These are phyloP conservation scores for Amauroascus niger DNA, from an alignment of 2,329 filamentous ascomycete genomes.

Conservation along the genomic window DNA sequence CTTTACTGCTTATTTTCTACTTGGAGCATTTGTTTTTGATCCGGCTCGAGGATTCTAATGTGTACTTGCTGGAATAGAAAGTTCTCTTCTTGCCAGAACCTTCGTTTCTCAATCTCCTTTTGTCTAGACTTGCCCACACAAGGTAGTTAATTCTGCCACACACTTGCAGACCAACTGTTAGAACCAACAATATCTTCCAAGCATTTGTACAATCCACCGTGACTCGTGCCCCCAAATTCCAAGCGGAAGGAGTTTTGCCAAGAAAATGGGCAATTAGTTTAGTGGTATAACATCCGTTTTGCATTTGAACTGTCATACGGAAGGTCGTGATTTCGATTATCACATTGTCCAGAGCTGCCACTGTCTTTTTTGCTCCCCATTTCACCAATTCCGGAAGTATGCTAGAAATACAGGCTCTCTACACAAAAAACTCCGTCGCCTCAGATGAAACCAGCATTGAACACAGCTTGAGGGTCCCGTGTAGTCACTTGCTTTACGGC, in stretches of 20 bases:
- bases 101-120: background rate
- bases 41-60: background rate
- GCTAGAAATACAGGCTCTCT: background rate
- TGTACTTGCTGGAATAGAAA: background rate
- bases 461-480: too few relatives aligned
- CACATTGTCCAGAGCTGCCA: conserved; percentile 10
- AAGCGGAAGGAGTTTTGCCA: background rate
- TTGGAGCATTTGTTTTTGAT: background rate
- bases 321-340: conserved; percentile 18
- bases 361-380: background rate
- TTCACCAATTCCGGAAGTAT: background rate
- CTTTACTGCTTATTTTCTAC: background rate
- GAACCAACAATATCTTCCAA: too few relatives aligned
- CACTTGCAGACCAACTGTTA: too few relatives aligned
- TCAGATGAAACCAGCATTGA: too few relatives aligned
- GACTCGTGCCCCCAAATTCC: background rate
- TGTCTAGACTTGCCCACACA: background rate
- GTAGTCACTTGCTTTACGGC: too few relatives aligned
- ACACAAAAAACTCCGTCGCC: too few relatives aligned
- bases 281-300: conserved; percentile 16
- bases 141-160: too few relatives aligned
- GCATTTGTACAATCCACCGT: too few relatives aligned
- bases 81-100: background rate
- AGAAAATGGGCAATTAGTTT: conserved; percentile 15
- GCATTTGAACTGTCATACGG: conserved; percentile 10